Evolutionary conservation across 306 rosid genomes (phyloP), one percentile per base, ranked within the genome.

Genomic region (Senna tora): DNA sequence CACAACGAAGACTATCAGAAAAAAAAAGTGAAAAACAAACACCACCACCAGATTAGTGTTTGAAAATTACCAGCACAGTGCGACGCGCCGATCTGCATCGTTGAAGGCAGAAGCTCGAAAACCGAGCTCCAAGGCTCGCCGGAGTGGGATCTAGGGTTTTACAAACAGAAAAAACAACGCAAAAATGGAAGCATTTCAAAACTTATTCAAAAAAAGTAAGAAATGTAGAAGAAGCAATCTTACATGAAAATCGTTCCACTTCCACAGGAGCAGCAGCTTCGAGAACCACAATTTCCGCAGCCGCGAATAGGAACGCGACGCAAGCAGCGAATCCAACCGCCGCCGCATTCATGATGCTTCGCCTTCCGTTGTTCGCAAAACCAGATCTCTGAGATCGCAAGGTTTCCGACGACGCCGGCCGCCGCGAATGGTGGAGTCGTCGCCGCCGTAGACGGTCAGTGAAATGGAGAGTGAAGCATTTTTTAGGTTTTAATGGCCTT

Each of bases 191-290:
- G 17, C 0, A 2, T 41, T 10, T 25, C 1, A 20, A 5, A 8
- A 28, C n/a, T n/a, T n/a, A n/a, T n/a, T n/a, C n/a, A 30, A 7
- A 2, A 16, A 20, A 0, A 34, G 65, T 1, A 34, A 13, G 8
- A 2, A 60, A 34, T 0, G 28, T 1, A 2, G 46, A 60, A n/a
- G n/a, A n/a, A 60, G 67, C 10, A 34, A 61, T 9, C 67, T 61
- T 30, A 61, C 67, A 17, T 38, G 67, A 61, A 36, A 61, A 61
- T 8, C 67, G 67, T 19, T 61, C 49, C 4, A 61, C 32, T 7
- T 60, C 47, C 4, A 60, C 30, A 5, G n/a, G n/a, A n/a, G n/a
- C n/a, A n/a, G n/a, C 4, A 38, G 67, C 67, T 36, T 17, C 49
- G 32, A 61, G 49, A 61, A 10, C 22, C 43, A 3, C 15, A 25